These are phyloP conservation scores for Botrytis deweyae DNA, from an alignment of 2,329 filamentous ascomycete genomes.

Conservation along the genomic window DNA sequence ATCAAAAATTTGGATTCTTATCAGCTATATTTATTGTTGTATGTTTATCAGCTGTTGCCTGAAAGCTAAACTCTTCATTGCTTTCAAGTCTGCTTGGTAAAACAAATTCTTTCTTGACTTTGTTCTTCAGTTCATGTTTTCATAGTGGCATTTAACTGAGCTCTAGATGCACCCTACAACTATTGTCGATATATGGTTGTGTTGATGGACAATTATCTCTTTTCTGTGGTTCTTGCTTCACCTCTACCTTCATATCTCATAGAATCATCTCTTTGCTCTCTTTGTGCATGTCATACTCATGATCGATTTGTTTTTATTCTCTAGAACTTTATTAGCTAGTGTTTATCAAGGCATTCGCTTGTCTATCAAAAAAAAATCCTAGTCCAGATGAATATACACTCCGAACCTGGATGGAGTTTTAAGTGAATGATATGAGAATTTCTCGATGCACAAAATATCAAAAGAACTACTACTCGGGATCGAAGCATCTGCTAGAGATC, in stretches of 20 bases:
- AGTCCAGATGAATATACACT: background rate
- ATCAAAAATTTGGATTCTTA: rapidly evolving
- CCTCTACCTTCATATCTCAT: background rate
- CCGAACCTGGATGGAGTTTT: background rate
- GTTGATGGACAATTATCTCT: background rate
- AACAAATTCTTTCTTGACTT: background rate
- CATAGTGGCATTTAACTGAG: background rate
- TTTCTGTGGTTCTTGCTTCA: background rate
- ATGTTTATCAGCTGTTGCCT: background rate
- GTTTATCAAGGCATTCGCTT: background rate
- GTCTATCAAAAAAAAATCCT: background rate
- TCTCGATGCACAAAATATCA: background rate
- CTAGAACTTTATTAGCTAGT: background rate
- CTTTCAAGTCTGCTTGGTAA: background rate
- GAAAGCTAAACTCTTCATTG: background rate
- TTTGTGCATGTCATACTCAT: background rate
- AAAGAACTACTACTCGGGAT: background rate
- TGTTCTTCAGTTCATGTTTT: background rate
- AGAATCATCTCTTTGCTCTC: background rate
- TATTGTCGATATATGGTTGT: background rate
- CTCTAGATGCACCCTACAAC: background rate
- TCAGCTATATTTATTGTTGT: background rate
- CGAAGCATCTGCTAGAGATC: background rate
- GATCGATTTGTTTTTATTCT: background rate
- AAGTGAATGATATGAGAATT: background rate